phyloP scores from a whole-genome alignment of 768 basidiomycete genomes.

The Coprinopsis marcescibilis region DNA sequence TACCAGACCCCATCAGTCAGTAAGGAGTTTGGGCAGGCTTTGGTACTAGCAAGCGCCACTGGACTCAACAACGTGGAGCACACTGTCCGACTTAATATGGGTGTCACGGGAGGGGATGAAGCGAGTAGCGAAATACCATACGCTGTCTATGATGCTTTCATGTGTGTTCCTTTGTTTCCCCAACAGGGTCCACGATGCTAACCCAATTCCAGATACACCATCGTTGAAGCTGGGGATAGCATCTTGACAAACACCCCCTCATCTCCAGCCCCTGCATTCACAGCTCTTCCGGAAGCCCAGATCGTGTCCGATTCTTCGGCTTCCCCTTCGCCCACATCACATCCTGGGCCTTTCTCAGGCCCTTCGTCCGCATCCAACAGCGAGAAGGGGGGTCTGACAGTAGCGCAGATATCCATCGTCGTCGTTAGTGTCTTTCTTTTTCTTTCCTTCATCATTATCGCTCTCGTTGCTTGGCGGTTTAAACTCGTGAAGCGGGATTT shows the following conservation, averaged over 20 bases:
- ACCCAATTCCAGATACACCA: conserved; percentile 6
- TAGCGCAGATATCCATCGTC: too few species aligned
- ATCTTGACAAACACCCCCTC: background rate
- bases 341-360: too few species aligned
- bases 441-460: too few species aligned
- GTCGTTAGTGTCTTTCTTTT: too few species aligned
- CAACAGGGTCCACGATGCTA: background rate
- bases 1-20: background rate
- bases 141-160: conserved; percentile 6
- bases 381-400: too few species aligned
- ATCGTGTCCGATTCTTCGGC: too few species aligned
- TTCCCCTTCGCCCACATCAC: too few species aligned
- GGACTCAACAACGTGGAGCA: conserved; percentile 2
- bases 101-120: background rate
- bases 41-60: conserved; percentile 4
- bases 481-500: too few species aligned
- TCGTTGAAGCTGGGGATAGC: background rate
- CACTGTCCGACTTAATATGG: conserved; percentile 5
- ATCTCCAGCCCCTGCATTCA: conserved; percentile 3
- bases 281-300: too few species aligned
- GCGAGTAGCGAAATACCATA: conserved; percentile 1
- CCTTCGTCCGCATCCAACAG: too few species aligned
- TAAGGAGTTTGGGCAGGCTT: conserved; percentile 1
- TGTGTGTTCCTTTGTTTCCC: background rate
- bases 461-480: too few species aligned